A percentile compares a stretch with the other conserved stretches of the same genome.
Conservation (phyloP, 352 stramenopile genomes). For the Globisporangium middletonii region DNA sequence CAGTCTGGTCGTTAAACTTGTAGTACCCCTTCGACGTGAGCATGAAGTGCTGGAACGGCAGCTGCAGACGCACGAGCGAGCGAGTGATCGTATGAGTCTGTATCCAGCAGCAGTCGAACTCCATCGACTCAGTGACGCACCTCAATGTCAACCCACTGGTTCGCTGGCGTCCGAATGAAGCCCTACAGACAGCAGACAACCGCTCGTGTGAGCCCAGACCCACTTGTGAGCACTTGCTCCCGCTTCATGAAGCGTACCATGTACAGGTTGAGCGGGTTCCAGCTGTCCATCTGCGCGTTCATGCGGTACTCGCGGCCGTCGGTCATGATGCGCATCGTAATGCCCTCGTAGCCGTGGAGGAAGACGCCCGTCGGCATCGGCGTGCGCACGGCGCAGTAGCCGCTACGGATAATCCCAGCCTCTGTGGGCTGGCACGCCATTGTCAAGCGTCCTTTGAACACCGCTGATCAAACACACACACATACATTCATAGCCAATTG, state of each 20-base stretch:
- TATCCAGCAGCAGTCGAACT: background rate
- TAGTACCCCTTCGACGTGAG: conserved; percentile 79
- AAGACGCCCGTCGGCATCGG: conserved; percentile 45
- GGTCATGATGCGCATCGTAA: conserved; percentile 84
- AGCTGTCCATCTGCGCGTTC: conserved; percentile 83
- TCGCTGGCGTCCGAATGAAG: conserved; percentile 73
- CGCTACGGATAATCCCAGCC: conserved; percentile 69
- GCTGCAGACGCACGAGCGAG: conserved; percentile 17
- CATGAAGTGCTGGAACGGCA: conserved; percentile 77
- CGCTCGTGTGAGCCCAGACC: background rate
- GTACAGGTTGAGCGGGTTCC: conserved; percentile 85
- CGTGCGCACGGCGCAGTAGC: conserved; percentile 77
- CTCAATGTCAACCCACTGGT: conserved; percentile 81
- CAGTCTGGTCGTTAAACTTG: conserved; percentile 71
- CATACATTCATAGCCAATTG: background rate
- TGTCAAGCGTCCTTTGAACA: conserved; percentile 67
- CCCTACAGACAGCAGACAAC: conserved; percentile 24
- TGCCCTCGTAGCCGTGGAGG: conserved; percentile 77
- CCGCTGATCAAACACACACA: conserved; percentile 26
- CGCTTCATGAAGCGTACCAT: conserved; percentile 37
- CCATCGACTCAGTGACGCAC: conserved; percentile 18
- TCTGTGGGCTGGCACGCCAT: conserved; percentile 75
- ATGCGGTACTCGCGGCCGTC: conserved; percentile 80
- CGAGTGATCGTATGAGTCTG: background rate
- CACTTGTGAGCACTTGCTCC: background rate